Base-by-base conservation (phyloP, 2,329 filamentous ascomycete genomes). In the Aspergillus sp. region DNA sequence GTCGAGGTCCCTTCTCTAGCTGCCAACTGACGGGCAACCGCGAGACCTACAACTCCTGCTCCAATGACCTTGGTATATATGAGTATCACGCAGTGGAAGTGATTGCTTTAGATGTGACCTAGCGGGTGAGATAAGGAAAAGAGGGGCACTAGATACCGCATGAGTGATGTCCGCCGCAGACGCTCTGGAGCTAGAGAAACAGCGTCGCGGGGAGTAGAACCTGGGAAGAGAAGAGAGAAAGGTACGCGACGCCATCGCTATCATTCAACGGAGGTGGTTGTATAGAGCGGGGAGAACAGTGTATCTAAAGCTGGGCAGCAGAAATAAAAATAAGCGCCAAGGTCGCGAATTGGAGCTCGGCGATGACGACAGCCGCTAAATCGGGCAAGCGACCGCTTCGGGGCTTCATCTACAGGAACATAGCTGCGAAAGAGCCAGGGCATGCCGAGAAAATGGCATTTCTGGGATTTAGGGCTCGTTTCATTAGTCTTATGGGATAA, bases 1-100 rank as follows among this genome's bases (percentile, higher is more conserved):
- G 87, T 91, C 2, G 79, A 80, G 4, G 77, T 75, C 19, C 75
- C 72, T 30, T 80, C 73, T 49, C 75, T 72, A 48, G 69, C 67
- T 45, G 88, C 81, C 27, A 95, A 77, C 52, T 83, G 77, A 4
- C 85, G 79, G 4, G 88, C 87, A 46, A 89, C 79, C 6, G 90
- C 85, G 2, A 95, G 78, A 7, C 90, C 90, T 33, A 95, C 83
- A 0, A 87, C 82, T 2, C 84, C 84, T 29, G 74, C 84, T 8
- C 84, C 84, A 49, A 88, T 78, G 4, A 85, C 66, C 74, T 77
- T 12, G 43, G 26, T 29, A 27, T 34, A 9, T 29, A 45, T 44
- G 29, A 45, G 49, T 43, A 12, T 35, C 35, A 29, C 19, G 19
- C 19, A 19, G 19, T 19, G 19, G 19, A 19, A 19, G 19, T 19